Evolutionary conservation across 176 grass and related monocot species (phyloP).

Genomic region (Phragmites australis): DNA sequence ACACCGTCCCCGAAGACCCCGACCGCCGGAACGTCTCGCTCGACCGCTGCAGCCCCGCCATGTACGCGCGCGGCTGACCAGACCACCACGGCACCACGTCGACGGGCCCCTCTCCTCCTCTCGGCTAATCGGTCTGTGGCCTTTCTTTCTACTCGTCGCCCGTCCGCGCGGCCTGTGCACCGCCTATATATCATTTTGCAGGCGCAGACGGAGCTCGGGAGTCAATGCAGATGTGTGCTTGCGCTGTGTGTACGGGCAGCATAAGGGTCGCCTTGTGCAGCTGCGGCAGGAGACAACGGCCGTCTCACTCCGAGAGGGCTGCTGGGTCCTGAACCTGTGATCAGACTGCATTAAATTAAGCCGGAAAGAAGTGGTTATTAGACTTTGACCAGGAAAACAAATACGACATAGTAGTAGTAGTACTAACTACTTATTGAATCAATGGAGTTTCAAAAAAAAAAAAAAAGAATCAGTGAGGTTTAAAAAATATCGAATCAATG

Average conservation of each 20-base stretch:
- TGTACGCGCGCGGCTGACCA: slow-evolving; percentile 1
- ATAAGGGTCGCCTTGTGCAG: background rate
- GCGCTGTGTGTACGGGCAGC: background rate
- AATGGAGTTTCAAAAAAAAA: no score
- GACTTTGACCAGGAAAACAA: slow-evolving; percentile 24
- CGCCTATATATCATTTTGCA: slow-evolving; percentile 30
- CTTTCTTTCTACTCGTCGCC: background rate
- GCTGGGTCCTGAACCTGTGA: background rate
- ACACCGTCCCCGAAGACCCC: slow-evolving; percentile 80
- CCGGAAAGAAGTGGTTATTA: background rate
- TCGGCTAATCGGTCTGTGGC: background rate
- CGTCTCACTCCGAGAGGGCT: slow-evolving; percentile 9
- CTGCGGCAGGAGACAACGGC: background rate
- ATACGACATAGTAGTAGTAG: background rate
- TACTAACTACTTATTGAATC: no score
- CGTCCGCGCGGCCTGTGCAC: background rate
- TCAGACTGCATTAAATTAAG: background rate
- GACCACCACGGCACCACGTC: background rate
- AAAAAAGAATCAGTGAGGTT: no score
- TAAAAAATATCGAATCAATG: no score
- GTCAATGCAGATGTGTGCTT: background rate
- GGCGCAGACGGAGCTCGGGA: background rate
- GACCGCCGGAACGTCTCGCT: slow-evolving; percentile 87
- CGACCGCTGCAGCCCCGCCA: slow-evolving; percentile 84
- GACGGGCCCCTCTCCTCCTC: background rate